phyloP scores from a whole-genome alignment of 2,329 filamentous ascomycete genomes.

The Cordyceps militaris region DNA sequence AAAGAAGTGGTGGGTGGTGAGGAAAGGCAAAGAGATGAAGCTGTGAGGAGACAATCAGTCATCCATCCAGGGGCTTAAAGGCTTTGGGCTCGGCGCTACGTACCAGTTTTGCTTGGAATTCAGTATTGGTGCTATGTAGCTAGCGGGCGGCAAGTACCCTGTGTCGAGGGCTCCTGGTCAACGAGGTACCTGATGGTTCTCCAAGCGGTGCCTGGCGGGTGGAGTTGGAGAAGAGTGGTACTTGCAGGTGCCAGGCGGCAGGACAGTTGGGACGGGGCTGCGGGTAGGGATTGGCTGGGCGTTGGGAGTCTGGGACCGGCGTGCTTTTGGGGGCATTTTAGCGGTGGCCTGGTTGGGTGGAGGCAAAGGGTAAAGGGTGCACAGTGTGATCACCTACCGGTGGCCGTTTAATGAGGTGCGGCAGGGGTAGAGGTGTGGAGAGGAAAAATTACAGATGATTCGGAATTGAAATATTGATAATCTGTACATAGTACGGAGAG shows the following conservation, averaged over 20 bases:
- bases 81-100: neutral
- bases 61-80: conserved; percentile 3
- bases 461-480: neutral
- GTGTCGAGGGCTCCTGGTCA: neutral
- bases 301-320: neutral
- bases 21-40: neutral
- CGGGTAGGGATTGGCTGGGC: neutral
- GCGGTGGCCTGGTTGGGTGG: neutral
- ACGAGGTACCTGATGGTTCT: neutral
- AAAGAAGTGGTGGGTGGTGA: neutral
- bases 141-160: neutral
- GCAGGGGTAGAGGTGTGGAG: conserved; percentile 2
- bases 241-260: conserved; percentile 1
- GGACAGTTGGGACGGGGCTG: conserved; percentile 1
- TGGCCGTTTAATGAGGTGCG: conserved; percentile 7
- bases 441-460: neutral
- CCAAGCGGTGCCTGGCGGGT: neutral
- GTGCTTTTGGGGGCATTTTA: neutral
- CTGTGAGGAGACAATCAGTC: neutral
- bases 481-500: no score
- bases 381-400: conserved; percentile 3
- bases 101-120: no score
- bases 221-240: neutral
- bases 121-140: neutral
- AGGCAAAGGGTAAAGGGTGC: no score